Conservation (phyloP, 257 asterid genomes). For the Nemophila menziesii region DNA sequence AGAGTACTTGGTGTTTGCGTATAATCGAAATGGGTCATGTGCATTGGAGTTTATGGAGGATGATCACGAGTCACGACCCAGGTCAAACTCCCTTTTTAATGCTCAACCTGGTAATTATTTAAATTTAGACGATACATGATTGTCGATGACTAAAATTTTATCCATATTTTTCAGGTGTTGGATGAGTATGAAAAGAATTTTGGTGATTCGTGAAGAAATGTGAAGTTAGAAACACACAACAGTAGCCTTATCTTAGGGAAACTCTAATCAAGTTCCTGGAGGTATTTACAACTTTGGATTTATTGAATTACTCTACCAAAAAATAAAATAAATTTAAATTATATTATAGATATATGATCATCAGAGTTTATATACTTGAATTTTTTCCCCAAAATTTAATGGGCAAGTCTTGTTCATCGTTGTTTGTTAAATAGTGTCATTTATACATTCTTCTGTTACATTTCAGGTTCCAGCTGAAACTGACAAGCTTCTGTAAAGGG, state of each 20-base stretch:
- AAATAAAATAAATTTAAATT: background rate
- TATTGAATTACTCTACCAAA: background rate
- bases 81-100: constrained; percentile 85
- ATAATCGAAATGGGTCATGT: constrained; percentile 68
- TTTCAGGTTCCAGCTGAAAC: constrained; percentile 92
- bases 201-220: constrained; percentile 73
- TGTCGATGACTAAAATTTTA: no score
- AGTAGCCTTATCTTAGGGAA: constrained; percentile 70
- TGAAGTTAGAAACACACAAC: constrained; percentile 46
- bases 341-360: background rate
- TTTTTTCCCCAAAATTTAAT: background rate
- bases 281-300: constrained; percentile 11
- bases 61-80: constrained; percentile 78
- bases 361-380: background rate
- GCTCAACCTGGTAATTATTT: constrained; percentile 53
- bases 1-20: constrained; percentile 83
- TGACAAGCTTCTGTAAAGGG: constrained; percentile 84
- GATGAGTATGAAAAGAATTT: constrained; percentile 79
- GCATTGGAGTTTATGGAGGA: constrained; percentile 90
- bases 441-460: constrained; percentile 4
- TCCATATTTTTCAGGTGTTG: constrained; percentile 37
- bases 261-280: constrained; percentile 55
- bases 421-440: background rate
- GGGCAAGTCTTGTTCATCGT: background rate
- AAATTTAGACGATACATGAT: background rate